Conservation (phyloP, 1,284 basidiomycete genomes). For the Coniferiporia sulphurascens region DNA sequence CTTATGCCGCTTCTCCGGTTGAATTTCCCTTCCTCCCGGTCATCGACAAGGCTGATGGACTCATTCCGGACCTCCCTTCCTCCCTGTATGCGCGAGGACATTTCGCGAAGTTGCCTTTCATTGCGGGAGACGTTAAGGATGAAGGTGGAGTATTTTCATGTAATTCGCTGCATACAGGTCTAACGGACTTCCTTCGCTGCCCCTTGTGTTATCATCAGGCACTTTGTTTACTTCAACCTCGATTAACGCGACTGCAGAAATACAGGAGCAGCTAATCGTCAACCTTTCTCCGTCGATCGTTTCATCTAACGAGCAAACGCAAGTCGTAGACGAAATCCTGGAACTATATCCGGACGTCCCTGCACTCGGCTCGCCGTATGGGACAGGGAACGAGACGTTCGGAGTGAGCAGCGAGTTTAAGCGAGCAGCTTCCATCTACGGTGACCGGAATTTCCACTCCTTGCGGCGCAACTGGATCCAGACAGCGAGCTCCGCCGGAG, state of each 20-base stretch:
- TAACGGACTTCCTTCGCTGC: too few relatives aligned
- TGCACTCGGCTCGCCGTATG: slow-evolving; percentile 44
- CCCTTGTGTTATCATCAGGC: slow-evolving; percentile 24
- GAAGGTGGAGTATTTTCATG: slow-evolving; percentile 33
- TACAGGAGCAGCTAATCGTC: slow-evolving; percentile 27
- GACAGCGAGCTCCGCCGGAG: slow-evolving; percentile 33
- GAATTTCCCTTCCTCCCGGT: slow-evolving; percentile 36
- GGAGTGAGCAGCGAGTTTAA: slow-evolving; percentile 41
- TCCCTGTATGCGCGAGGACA: slow-evolving; percentile 30
- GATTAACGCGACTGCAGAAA: slow-evolving; percentile 27
- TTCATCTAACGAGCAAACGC: slow-evolving; percentile 23
- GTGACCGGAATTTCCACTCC: slow-evolving; percentile 39
- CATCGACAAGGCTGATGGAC: slow-evolving; percentile 38
- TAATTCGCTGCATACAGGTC: too few relatives aligned
- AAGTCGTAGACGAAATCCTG: slow-evolving; percentile 30
- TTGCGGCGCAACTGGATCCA: slow-evolving; percentile 38
- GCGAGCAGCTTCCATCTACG: slow-evolving; percentile 37
- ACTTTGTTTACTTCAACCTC: slow-evolving; percentile 34
- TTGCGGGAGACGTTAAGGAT: slow-evolving; percentile 43
- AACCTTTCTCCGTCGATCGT: slow-evolving; percentile 32
- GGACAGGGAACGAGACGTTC: slow-evolving; percentile 47
- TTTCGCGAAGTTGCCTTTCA: slow-evolving; percentile 41
- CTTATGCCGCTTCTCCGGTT: slow-evolving; percentile 26
- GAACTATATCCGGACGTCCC: slow-evolving; percentile 45
- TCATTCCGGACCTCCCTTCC: slow-evolving; percentile 40